Evolutionary conservation across 129 eudicot genomes (phyloP), one percentile per base, ranked within the genome.

Genomic region (Oenanthe sinensis): DNA sequence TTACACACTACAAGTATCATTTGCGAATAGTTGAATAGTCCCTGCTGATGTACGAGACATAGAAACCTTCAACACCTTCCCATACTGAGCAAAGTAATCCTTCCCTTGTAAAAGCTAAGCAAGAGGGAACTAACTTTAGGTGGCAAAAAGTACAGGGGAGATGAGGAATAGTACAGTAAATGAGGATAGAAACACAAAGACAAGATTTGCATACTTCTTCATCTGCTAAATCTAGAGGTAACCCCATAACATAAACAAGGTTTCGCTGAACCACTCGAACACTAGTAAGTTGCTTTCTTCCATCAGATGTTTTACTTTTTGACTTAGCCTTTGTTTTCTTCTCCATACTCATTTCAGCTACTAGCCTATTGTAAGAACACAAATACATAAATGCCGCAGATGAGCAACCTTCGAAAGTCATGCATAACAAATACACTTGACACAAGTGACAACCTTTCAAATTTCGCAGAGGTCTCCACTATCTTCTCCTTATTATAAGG

Each of bases 1-100:
- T 81, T 87, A 96, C 99, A 96, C 99, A 82, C 99, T 96, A 86
- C 99, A 96, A 72, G 99, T 96, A 84, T 81, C 92, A 84, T 96
- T 90, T 82, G 97, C 84, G 83, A 89, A 96, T 26, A 87, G 97
- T 80, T 96, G 99, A 81, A 96, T 89, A 62, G 91, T 79, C 69
- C 99, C 99, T 80, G 89, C 89, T 39, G 99, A 86, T 77, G 99
- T 96, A 37, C 99, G 95, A 49, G 99, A 96, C 67, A 96, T 90
- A 65, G 99, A 96, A 78, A 96, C 99, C 90, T 96, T 96, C 75
- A 87, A 81, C 73, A 92, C 99, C 89, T 90, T 96, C 69, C 99
- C 97, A 86, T 96, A 96, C 83, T 90, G 99, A 78, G 89, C 91
- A 88, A 96, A 96, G 86, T 96, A 92, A 36, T 96, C 99, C 79